Evolutionary conservation across 108 stramenopile genomes (phyloP), one percentile per base, ranked within the genome.

Genomic region (Skeletonema menzelii): DNA sequence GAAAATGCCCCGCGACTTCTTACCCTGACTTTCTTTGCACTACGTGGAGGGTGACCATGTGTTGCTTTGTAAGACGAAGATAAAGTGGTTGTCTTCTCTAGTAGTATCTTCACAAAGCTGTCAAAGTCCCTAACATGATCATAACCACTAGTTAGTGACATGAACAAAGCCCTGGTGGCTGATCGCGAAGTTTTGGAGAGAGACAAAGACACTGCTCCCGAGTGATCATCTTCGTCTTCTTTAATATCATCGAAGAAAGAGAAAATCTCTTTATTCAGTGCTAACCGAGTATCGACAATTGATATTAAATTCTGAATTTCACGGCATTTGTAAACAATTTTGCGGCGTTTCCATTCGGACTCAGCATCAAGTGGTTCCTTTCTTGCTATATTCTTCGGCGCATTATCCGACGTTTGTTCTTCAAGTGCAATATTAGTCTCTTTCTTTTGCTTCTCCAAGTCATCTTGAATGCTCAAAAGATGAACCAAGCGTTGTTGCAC

Each of bases 321-420:
- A 20, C 67, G 58, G 31, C 86, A 85, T 46, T 82, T 73, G 8
- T 79, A 70, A 2, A 87, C 80, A 64, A 88, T 85, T 17, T 55
- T 70, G 20, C 88, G 83, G 59, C 87, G 83, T 13, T 61, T 84
- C 49, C 26, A 70, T 65, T 88, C 88, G 32, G 91, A 85, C n/a
- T 86, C 87, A 12, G 65, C 67, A 62, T 91, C 91, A 11, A 91
- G 72, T 11, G 86, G 86, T 72, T 89, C 85, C 12, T 81, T 75
- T 27, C 69, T 76, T 32, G 81, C 44, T 1, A 62, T 24, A 19
- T 68, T 61, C 26, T 69, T 27, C 17, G 56, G 17, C 17, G 44
- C 73, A 30, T 63, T 65, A 31, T 63, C 38, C 19, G 49, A 15
- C 27, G 49, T 58, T 66, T 83, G 72, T 15, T 75, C 70, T 46